These are phyloP conservation scores for Yarrowia divulgata DNA, from an alignment of 805 yeast genomes.

Conservation along the genomic window DNA sequence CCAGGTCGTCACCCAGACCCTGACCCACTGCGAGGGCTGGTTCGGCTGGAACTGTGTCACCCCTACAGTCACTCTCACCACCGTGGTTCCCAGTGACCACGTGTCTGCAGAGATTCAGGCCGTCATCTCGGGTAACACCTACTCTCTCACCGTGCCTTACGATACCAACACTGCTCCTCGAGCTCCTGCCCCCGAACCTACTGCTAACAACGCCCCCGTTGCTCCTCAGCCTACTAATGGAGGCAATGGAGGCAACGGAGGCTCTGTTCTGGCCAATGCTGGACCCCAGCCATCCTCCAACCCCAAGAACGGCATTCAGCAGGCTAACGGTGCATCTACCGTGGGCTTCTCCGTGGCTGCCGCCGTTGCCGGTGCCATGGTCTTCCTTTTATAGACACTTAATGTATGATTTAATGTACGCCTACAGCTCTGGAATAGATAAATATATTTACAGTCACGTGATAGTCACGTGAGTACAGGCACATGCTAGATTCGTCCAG, in stretches of 20 bases:
- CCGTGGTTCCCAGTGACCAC: constrained; percentile 16
- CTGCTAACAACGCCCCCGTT: background rate
- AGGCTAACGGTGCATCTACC: constrained; percentile 26
- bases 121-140: constrained; percentile 5
- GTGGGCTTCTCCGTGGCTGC: constrained; percentile 8
- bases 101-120: background rate
- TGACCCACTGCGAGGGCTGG: constrained; percentile 25
- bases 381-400: constrained; percentile 15
- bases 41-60: constrained; percentile 14
- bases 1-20: constrained; percentile 9
- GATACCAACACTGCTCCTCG: constrained; percentile 26
- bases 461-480: no score
- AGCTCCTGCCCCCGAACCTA: background rate
- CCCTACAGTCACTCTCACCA: constrained; percentile 21
- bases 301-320: constrained; percentile 2
- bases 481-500: background rate
- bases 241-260: background rate
- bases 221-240: no score
- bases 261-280: no score
- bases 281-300: no score
- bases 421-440: background rate
- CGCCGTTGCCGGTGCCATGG: constrained; percentile 8
- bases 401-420: background rate
- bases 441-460: constrained; percentile 7
- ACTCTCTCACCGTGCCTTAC: constrained; percentile 13